phyloP scores from a whole-genome alignment of 306 rosid species.

The Hippophae gyantsensis region DNA sequence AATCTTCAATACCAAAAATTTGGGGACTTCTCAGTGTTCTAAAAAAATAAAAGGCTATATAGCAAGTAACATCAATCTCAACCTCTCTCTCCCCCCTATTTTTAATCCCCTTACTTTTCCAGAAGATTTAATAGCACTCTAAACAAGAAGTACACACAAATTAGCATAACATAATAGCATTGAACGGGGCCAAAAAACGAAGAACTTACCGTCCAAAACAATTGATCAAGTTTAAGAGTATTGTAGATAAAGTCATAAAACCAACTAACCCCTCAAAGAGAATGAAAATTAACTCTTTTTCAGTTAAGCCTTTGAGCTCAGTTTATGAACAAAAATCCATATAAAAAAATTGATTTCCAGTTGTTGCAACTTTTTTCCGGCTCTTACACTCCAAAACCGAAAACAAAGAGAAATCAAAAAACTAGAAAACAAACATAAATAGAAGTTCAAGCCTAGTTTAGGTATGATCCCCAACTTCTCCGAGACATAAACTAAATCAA shows the following conservation, averaged over 20 bases:
- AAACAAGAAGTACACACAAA: too few species aligned
- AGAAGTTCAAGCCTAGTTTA: not conserved
- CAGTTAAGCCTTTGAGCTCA: too few species aligned
- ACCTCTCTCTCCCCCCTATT: not conserved
- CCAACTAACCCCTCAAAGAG: too few species aligned
- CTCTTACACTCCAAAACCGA: not conserved
- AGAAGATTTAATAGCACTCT: not conserved
- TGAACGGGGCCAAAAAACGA: too few species aligned
- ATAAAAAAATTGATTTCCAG: not conserved
- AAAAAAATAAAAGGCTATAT: not conserved
- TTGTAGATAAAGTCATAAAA: too few species aligned
- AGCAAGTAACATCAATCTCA: not conserved
- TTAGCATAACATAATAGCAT: too few species aligned
- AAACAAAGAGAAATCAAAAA: not conserved
- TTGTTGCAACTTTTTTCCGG: not conserved
- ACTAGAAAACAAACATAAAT: not conserved
- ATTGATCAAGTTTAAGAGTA: too few species aligned
- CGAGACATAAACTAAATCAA: not conserved
- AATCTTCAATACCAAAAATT: not conserved
- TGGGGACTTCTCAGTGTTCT: not conserved
- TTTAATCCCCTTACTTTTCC: not conserved
- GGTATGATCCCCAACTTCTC: conserved; percentile 7
- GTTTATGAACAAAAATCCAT: not conserved
- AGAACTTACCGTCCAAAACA: too few species aligned
- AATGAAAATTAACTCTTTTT: too few species aligned